Evolutionary conservation across 495 filamentous ascomycete species (phyloP), one percentile per base, ranked within the genome.

Genomic region (Rostrohypoxylon terebratum): DNA sequence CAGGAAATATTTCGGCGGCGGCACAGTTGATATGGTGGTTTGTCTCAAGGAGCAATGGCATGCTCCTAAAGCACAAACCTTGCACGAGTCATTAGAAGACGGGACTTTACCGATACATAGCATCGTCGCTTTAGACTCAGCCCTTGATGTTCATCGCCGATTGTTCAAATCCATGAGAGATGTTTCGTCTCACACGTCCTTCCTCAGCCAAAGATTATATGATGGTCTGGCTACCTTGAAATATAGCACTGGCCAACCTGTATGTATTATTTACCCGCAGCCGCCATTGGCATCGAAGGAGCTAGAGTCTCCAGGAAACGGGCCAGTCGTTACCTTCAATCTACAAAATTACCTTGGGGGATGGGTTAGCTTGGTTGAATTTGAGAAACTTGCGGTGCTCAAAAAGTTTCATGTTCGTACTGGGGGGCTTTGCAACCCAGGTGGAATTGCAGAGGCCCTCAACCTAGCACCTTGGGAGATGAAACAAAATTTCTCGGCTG

Each of bases 361-460:
- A 9, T 97, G 92, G 92, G 78, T 96, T 38, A 91, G 91, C 28
- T 91, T 94, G 69, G 86, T 89, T 0, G 94, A 97, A 72, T 88
- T 97, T 4, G 94, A 97, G 75, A 93, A 92, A 73, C 83, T 97
- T 2, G 93, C 94, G 0, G 84, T 88, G 13, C 82, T 96, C 1
- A 92, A 92, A 70, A 86, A 88, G 31, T 90, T 97, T 51, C 93
- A 97, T 72, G 78, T 97, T 8, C 85, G 95, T 3, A 94, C 92
- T 5, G 95, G 95, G 7, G 92, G 93, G 0, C 85, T 97, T 36
- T 98, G 95, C 81, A 97, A 97, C 70, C 95, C 95, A 0, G 95
- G 94, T 7, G 94, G 95, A 10, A 88, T 96, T 51, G 90, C 94
- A 16, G 74, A 80, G 0, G 87, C 86, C 31, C 85, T 97, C 18